Conservation (phyloP, 805 yeast species). For the Novakomyces olei region DNA sequence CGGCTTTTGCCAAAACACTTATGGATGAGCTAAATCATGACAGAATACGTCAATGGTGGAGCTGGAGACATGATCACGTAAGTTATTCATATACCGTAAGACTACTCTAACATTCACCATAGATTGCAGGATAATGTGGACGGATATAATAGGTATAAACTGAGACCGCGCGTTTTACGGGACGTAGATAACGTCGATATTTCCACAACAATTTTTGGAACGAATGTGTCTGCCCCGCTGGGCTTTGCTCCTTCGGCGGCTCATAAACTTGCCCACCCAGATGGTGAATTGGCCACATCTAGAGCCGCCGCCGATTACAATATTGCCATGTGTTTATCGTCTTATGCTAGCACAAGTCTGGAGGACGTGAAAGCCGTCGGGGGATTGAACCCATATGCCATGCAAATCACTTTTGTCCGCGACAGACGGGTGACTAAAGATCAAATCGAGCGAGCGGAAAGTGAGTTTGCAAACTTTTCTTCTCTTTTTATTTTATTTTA, state of each 20-base stretch:
- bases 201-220: constrained; percentile 13
- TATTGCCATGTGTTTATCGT: constrained; percentile 14
- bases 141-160: constrained; percentile 12
- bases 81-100: too few relatives aligned
- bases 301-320: constrained; percentile 14
- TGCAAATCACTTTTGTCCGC: constrained; percentile 15
- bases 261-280: constrained; percentile 14
- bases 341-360: constrained; percentile 12
- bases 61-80: too few relatives aligned
- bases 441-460: constrained; percentile 12
- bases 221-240: constrained; percentile 13
- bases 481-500: background rate
- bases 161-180: constrained; percentile 14
- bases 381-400: constrained; percentile 11
- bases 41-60: too few relatives aligned
- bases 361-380: constrained; percentile 13
- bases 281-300: constrained; percentile 17
- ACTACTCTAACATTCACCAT: too few relatives aligned
- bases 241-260: constrained; percentile 19
- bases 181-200: constrained; percentile 14
- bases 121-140: constrained; percentile 14
- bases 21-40: too few relatives aligned
- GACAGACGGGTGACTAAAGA: constrained; percentile 12
- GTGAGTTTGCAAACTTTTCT: background rate
- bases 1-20: too few relatives aligned